Evolutionary conservation across 2,329 filamentous ascomycete genomes (phyloP), one percentile per base, ranked within the genome.

Genomic region (Pleoardoris graminearum): DNA sequence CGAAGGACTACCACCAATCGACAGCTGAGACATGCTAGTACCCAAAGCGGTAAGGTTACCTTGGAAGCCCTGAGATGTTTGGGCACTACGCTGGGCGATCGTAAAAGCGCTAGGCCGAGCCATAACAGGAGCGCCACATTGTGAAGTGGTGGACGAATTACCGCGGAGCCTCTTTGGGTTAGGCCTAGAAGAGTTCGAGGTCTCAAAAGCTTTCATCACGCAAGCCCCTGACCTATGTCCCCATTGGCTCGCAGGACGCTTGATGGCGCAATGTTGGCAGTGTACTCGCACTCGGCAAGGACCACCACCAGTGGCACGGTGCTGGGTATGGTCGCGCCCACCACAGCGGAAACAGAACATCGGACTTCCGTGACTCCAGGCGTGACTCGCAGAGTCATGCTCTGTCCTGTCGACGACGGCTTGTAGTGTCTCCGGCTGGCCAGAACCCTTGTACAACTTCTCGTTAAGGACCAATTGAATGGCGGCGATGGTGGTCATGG

Each of bases 401-500:
- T 46, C 43, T 1, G 22, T 12, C 8, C 27, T 12, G 14, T 46
- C 30, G 3, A 46, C 7, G 3, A 46, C 30, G 5, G 10, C 6
- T n/a, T 46, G 42, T 4, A 44, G 21, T 7, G 27, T n/a, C 10
- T 11, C 14, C 2, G 42, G 29, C 17, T 33, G 42, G 4, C 0
- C 2, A 6, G 3, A 1, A 1, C 29, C 19, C 27, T 44, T 44
- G 19, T 11, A 7, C 12, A 14, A 35, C 1, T 3, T 3, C 6
- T 19, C 21, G 21, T 25, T 7, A 4, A 46, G 21, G 1, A 57
- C 48, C 27, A 68, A 46, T 12, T 61, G 53, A 5, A 69, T 50
- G 0, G 59, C 67, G 3, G 39, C 54, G 17, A 70, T 68, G 14
- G 65, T 44, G 0, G 67, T 68, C 2, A 62, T 55, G 1, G 55